Conservation (phyloP, 148 eudicot species). For the Nyssa sinensis region DNA sequence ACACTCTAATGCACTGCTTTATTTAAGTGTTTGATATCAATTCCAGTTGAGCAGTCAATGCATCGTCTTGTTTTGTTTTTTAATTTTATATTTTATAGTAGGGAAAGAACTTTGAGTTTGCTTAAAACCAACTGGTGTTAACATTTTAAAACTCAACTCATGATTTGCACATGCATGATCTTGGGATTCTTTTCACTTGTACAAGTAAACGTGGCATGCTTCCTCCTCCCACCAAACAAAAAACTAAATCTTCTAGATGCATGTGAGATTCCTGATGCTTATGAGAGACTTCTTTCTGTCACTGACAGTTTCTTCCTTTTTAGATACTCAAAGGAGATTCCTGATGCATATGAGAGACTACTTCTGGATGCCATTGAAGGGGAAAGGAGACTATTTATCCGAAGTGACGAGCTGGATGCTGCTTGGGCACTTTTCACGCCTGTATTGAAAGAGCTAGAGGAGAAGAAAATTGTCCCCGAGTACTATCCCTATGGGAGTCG, state of each 20-base stretch:
- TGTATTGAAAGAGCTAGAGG: conserved; percentile 75
- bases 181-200: neutral
- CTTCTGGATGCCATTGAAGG: conserved; percentile 96
- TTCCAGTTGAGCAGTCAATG: too few species aligned
- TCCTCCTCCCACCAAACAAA: too few species aligned
- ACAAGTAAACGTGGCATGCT: too few species aligned
- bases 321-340: conserved; percentile 92
- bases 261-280: neutral
- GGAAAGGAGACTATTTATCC: conserved; percentile 83
- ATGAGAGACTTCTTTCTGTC: neutral
- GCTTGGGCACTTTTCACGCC: conserved; percentile 96
- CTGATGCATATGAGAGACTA: conserved; percentile 96
- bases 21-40: too few species aligned
- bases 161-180: neutral
- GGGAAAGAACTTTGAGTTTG: neutral
- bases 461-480: conserved; percentile 74
- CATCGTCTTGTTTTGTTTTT: too few species aligned
- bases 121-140: neutral
- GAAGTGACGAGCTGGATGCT: conserved; percentile 94
- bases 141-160: neutral
- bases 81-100: too few species aligned
- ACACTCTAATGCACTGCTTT: too few species aligned
- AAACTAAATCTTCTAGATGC: too few species aligned
- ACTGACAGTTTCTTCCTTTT: conserved; percentile 9
- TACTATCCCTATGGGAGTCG: conserved; percentile 92